Percentiles rank a stretch among this genome's conserved stretches.
Conservation (phyloP, 2,329 filamentous ascomycete species). For the Pleurostoma richardsiae region DNA sequence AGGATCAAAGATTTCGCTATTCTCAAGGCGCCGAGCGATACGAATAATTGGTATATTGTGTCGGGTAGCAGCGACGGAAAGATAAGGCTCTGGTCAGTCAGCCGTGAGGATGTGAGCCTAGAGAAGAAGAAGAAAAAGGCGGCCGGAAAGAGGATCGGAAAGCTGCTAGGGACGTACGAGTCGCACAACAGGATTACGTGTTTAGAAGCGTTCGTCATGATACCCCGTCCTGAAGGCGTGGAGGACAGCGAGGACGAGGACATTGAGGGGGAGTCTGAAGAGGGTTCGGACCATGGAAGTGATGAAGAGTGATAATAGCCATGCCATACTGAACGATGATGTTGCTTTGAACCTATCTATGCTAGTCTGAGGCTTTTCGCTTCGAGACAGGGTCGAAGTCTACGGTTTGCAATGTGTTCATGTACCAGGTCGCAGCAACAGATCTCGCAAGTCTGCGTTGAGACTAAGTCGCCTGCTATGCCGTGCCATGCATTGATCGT, state of each 20-base stretch:
- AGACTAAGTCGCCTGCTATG: no score
- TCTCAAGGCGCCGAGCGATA: constrained; percentile 35
- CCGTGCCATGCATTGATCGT: no score
- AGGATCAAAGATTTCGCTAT: constrained; percentile 88
- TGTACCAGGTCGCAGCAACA: no score
- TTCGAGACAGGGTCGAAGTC: no score
- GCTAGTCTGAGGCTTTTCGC: no score
- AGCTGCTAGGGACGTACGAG: constrained; percentile 70
- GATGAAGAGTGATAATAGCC: constrained; percentile 12
- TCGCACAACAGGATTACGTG: constrained; percentile 89
- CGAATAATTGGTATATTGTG: constrained; percentile 52
- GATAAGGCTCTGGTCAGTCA: constrained; percentile 71
- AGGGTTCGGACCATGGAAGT: constrained; percentile 27
- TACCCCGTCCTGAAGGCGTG: constrained; percentile 56
- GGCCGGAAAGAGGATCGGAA: constrained; percentile 43
- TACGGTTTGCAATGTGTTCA: no score
- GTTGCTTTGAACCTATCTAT: no score
- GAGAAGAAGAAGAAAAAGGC: constrained; percentile 17
- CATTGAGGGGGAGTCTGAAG: constrained; percentile 32
- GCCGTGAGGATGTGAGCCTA: constrained; percentile 30
- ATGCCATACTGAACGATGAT: no score
- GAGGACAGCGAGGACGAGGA: constrained; percentile 53
- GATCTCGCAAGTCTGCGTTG: no score
- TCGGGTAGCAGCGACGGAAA: constrained; percentile 82
- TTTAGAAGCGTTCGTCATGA: constrained; percentile 80